Evolutionary conservation across 2,329 filamentous ascomycete genomes (phyloP).

Genomic region (Cryphonectria parasitica): DNA sequence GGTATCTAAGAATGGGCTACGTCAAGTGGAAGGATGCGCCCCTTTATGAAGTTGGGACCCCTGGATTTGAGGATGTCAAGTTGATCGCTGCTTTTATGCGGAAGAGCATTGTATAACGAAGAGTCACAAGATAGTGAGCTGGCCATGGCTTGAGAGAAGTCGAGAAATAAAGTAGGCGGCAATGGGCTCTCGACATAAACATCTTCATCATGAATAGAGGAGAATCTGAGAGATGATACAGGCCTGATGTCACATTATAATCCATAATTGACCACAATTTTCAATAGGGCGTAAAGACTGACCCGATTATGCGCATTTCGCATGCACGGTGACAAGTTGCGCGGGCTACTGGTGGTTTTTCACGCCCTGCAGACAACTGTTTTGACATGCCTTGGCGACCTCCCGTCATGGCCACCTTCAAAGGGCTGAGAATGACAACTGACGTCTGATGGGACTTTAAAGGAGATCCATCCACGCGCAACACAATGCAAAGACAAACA

Average conservation of each 20-base stretch:
- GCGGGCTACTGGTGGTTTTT: neutral
- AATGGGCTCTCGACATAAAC: neutral
- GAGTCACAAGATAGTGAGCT: neutral
- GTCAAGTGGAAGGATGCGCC: constrained; percentile 28
- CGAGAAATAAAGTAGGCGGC: too few species aligned
- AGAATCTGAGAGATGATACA: neutral
- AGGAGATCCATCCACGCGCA: neutral
- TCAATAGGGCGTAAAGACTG: too few species aligned
- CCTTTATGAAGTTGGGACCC: neutral
- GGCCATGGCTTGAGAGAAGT: neutral
- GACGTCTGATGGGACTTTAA: neutral
- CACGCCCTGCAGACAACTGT: neutral
- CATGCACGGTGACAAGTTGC: neutral
- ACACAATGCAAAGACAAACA: neutral
- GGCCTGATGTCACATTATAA: neutral
- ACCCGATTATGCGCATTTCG: too few species aligned
- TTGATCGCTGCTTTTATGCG: constrained; percentile 17
- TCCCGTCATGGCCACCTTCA: neutral
- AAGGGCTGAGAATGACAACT: constrained; percentile 1
- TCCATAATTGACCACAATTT: neutral
- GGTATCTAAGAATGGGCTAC: constrained; percentile 30
- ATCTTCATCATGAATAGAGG: neutral
- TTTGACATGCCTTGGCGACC: neutral
- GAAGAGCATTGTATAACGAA: constrained; percentile 5
- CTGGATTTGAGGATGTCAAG: constrained; percentile 8